A percentile compares a stretch with the other conserved stretches of the same genome.
phyloP scores from a whole-genome alignment of 768 basidiomycete species.

The Tricholoma matsutake region DNA sequence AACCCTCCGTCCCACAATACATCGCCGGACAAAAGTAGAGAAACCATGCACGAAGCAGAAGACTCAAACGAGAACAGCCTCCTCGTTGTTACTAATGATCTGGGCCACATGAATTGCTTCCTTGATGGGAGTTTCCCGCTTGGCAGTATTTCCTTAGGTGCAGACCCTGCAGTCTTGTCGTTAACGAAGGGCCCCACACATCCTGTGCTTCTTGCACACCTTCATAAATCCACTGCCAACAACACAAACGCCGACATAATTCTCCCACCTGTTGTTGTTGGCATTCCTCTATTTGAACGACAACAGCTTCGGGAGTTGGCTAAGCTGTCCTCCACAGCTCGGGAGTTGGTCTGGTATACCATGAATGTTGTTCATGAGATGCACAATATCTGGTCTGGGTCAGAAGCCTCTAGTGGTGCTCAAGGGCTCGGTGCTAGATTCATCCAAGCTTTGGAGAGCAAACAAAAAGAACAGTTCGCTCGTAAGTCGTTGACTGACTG shows the following conservation, averaged over 20 bases:
- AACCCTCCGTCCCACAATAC: conserved; percentile 38
- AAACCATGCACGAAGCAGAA: conserved; percentile 41
- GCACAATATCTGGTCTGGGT: conserved; percentile 70
- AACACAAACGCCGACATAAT: conserved; percentile 24
- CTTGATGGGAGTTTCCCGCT: conserved; percentile 77
- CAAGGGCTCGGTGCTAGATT: conserved; percentile 72
- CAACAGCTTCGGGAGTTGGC: conserved; percentile 67
- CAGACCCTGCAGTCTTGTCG: conserved; percentile 28
- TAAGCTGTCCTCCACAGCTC: conserved; percentile 61
- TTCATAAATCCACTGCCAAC: conserved; percentile 23
- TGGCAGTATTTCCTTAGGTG: conserved; percentile 46
- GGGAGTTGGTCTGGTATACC: conserved; percentile 70
- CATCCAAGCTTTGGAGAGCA: conserved; percentile 61
- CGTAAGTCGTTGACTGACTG: conserved; percentile 38
- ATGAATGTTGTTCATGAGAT: conserved; percentile 73
- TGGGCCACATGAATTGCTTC: conserved; percentile 59
- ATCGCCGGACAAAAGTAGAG: conserved; percentile 24
- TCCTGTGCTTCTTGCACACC: conserved; percentile 51
- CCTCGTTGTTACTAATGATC: conserved; percentile 55
- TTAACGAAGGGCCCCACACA: conserved; percentile 46
- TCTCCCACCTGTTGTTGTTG: conserved; percentile 44
- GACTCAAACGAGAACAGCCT: conserved; percentile 62
- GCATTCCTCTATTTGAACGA: conserved; percentile 55
- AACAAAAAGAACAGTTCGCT: conserved; percentile 64
- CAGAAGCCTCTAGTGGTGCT: conserved; percentile 61